These are phyloP conservation scores for Aulographum hederae DNA, from an alignment of 2,329 filamentous ascomycete genomes.

Conservation along the genomic window DNA sequence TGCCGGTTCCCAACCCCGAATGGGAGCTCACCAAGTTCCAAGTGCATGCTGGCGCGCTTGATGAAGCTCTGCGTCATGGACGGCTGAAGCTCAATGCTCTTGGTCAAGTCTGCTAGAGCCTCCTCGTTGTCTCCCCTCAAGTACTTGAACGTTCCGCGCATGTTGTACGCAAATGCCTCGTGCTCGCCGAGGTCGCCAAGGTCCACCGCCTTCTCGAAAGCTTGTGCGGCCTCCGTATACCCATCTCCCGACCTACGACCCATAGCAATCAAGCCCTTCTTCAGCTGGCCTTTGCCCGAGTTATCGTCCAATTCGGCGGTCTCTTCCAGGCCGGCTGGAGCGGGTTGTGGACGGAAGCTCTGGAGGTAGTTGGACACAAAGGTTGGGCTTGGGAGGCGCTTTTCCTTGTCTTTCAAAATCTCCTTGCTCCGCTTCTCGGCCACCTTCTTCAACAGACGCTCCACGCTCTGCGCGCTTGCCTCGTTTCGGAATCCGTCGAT, in stretches of 20 bases:
- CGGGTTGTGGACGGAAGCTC: conserved; percentile 75
- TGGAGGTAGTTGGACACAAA: conserved; percentile 98
- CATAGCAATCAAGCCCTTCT: conserved; percentile 65
- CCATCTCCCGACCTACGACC: conserved; percentile 75
- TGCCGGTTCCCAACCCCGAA: not conserved
- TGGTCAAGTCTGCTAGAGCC: conserved; percentile 72
- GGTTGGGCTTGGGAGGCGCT: conserved; percentile 83
- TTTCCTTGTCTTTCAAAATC: conserved; percentile 62
- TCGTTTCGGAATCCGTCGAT: conserved; percentile 96
- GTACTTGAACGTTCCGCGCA: conserved; percentile 91
- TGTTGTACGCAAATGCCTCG: conserved; percentile 87
- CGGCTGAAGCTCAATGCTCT: conserved; percentile 80
- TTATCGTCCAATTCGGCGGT: conserved; percentile 58
- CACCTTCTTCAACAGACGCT: conserved; percentile 88
- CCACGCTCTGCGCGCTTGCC: conserved; percentile 70
- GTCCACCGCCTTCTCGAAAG: conserved; percentile 79
- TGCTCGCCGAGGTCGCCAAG: conserved; percentile 61
- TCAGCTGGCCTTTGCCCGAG: conserved; percentile 69
- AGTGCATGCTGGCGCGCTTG: conserved; percentile 94
- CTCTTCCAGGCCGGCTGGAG: conserved; percentile 69
- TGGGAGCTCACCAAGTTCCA: conserved; percentile 57
- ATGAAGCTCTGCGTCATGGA: conserved; percentile 90
- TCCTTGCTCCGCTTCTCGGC: conserved; percentile 85
- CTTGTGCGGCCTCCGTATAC: conserved; percentile 71
- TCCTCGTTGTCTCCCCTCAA: conserved; percentile 72